Evolutionary conservation across 805 yeast species (phyloP).

Genomic region (Pichia rugopelliculosa): DNA sequence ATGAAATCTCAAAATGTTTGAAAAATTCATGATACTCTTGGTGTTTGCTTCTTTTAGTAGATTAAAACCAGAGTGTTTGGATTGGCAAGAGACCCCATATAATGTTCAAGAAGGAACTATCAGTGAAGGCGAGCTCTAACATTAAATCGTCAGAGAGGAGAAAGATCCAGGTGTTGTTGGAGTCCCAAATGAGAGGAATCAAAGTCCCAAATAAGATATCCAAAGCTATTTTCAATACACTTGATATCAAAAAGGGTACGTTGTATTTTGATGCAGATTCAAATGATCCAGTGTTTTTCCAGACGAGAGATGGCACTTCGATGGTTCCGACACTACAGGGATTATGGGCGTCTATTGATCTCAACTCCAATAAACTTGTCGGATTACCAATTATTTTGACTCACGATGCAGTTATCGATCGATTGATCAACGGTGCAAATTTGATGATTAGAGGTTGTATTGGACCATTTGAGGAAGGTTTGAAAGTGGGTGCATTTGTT

Average conservation of each 20-base stretch:
- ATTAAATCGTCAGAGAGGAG: constrained; percentile 78
- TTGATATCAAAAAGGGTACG: constrained; percentile 45
- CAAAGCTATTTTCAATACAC: constrained; percentile 54
- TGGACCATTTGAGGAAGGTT: constrained; percentile 48
- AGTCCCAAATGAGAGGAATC: constrained; percentile 9
- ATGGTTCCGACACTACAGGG: constrained; percentile 67
- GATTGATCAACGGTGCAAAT: constrained; percentile 72
- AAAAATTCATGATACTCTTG: too few species aligned
- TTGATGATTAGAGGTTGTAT: constrained; percentile 69
- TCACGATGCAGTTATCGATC: constrained; percentile 63
- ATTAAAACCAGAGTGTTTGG: neutral
- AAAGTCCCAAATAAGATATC: constrained; percentile 50
- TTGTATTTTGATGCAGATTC: constrained; percentile 52
- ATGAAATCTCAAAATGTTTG: too few species aligned
- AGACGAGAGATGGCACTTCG: constrained; percentile 38
- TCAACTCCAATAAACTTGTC: neutral
- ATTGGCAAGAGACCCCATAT: neutral
- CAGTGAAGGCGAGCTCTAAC: constrained; percentile 67
- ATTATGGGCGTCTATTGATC: constrained; percentile 45
- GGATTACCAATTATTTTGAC: constrained; percentile 60
- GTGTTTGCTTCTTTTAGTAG: too few species aligned
- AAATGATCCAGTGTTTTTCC: constrained; percentile 67
- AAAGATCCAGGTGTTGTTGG: constrained; percentile 34
- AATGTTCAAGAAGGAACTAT: constrained; percentile 51
- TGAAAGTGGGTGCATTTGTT: constrained; percentile 51